Evolutionary conservation across 441 rosid genomes (phyloP), one percentile per base, ranked within the genome.

Genomic region (Adansonia grandidieri): DNA sequence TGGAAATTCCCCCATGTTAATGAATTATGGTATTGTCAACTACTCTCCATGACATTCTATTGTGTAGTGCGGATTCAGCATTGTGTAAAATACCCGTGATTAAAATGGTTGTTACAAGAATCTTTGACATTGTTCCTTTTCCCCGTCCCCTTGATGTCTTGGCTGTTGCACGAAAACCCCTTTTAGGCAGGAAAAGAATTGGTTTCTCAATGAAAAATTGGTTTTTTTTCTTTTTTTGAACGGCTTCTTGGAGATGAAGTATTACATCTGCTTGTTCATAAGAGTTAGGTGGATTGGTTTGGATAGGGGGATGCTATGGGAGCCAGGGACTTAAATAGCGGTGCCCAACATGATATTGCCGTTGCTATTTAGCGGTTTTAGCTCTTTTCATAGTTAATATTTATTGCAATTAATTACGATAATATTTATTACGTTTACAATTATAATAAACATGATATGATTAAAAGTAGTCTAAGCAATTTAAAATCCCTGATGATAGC

Each of bases 21-120:
- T 80, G 57, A 66, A 77, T 66, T 77, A 65, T 45, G 74, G 54
- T 67, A 56, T 57, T 77, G 48, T 42, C 62, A 71, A 56, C 42
- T 32, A 42, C 5, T 1, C 15, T 42, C 19, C 17, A 4, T 53
- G 62, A 53, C 75, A 53, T 44, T 19, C 24, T 14, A 9, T 54
- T 50, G 48, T 67, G 71, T 51, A 9, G 45, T 50, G 47, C 51
- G 60, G 24, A 71, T 71, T 71, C 45, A 50, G 22, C 45, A 51
- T 53, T 71, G 14, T 71, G 47, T 53, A 51, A 15, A 71, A 20
- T 10, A 19, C 9, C 44, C 50, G 11, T 14, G 0, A 61, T 70
- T 50, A 51, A 70, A 70, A 20, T 69, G 17, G 42, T 13, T 63
- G 42, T 62, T 62, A 0, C 9, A 5, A 24, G 66, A 62, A 11